phyloP scores from a whole-genome alignment of 2,329 filamentous ascomycete genomes.

The Dothiorella sarmentorum region DNA sequence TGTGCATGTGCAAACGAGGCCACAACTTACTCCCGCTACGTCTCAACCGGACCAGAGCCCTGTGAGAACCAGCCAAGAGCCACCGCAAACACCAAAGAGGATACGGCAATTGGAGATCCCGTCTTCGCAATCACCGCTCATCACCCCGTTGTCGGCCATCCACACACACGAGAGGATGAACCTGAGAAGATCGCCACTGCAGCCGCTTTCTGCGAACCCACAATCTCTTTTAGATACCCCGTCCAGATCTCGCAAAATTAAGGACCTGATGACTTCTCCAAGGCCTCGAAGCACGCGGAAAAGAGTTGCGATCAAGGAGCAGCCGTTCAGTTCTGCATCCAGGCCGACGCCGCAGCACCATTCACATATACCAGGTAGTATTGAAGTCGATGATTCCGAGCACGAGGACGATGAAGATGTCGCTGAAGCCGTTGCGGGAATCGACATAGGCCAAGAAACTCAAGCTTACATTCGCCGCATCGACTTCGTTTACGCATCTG shows the following conservation, averaged over 20 bases:
- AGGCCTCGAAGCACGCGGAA: background rate
- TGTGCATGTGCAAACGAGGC: background rate
- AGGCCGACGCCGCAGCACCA: background rate
- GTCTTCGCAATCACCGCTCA: constrained; percentile 11
- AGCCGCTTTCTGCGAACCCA: constrained; percentile 1
- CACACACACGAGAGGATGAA: constrained; percentile 3
- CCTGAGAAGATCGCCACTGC: background rate
- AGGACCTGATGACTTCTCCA: background rate
- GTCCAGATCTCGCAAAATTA: background rate
- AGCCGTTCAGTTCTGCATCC: background rate
- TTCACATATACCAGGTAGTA: background rate
- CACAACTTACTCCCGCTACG: background rate
- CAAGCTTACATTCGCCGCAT: constrained; percentile 14
- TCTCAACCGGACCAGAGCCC: background rate
- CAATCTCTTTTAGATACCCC: background rate
- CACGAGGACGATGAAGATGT: background rate
- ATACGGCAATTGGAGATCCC: constrained; percentile 2
- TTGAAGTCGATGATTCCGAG: background rate
- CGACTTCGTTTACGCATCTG: background rate
- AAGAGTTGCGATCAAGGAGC: background rate
- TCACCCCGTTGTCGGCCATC: constrained; percentile 3
- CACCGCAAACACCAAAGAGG: constrained; percentile 5
- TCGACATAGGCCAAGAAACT: constrained; percentile 14
- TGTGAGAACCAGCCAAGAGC: background rate
- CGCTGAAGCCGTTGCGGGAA: background rate